Percentiles rank a stretch among this genome's conserved stretches.
These are phyloP conservation scores for Cicer pinnatifidum DNA, from an alignment of 306 rosid species.

Conservation along the genomic window DNA sequence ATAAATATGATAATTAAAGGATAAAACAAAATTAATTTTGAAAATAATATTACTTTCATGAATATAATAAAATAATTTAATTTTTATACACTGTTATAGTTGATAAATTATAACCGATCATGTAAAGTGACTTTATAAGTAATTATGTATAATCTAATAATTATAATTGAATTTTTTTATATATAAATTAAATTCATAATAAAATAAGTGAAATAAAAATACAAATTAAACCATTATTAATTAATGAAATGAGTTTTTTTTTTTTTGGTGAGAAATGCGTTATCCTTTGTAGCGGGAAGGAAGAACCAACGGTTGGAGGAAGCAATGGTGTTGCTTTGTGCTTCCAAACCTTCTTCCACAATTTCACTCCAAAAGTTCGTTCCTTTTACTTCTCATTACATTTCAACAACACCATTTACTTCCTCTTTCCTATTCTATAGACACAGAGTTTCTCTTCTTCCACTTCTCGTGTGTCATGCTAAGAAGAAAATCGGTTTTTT, in stretches of 20 bases:
- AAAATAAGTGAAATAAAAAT: no score
- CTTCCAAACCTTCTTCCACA: slow-evolving; percentile 46
- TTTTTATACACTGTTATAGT: no score
- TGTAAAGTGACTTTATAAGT: no score
- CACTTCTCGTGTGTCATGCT: slow-evolving; percentile 59
- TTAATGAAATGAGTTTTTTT: background rate
- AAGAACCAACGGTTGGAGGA: slow-evolving; percentile 69
- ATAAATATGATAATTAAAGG: no score
- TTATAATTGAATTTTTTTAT: no score
- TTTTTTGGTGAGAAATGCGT: slow-evolving; percentile 39
- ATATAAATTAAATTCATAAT: no score
- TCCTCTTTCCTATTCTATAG: slow-evolving; percentile 40
- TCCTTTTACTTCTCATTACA: slow-evolving; percentile 43
- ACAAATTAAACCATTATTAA: background rate
- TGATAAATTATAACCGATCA: no score
- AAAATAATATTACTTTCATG: background rate
- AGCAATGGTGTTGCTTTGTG: slow-evolving; percentile 72
- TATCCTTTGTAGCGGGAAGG: slow-evolving; percentile 61
- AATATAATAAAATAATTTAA: background rate
- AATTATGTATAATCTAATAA: no score
- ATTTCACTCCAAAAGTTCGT: slow-evolving; percentile 44
- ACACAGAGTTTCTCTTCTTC: slow-evolving; percentile 40
- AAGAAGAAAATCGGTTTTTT: slow-evolving; percentile 77
- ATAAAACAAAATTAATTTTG: no score
- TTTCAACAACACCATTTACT: slow-evolving; percentile 40